phyloP scores from a whole-genome alignment of 1,284 basidiomycete genomes.

The Trichosporon asahii region DNA sequence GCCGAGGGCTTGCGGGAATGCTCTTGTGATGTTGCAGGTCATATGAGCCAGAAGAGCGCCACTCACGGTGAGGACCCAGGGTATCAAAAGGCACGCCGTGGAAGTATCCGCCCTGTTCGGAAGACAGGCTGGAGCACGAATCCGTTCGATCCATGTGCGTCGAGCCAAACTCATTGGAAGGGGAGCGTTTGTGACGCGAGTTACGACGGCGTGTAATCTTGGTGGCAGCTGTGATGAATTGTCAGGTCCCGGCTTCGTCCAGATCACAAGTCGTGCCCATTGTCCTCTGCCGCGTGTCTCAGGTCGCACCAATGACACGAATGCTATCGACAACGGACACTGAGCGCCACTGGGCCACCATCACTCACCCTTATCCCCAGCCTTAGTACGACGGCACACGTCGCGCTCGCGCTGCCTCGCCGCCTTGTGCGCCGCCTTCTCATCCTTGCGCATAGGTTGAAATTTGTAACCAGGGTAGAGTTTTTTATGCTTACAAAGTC shows the following conservation, averaged over 20 bases:
- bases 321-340: background rate
- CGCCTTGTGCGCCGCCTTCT: constrained; percentile 58
- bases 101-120: background rate
- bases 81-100: background rate
- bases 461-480: constrained; percentile 71
- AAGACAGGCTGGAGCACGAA: background rate
- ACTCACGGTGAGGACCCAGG: constrained; percentile 5
- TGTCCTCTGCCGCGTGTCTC: background rate
- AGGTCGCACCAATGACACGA: background rate
- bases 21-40: background rate
- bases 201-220: background rate
- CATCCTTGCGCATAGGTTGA: constrained; percentile 64
- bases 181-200: background rate
- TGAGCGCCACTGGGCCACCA: background rate
- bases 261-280: background rate
- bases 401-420: constrained; percentile 44
- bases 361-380: constrained; percentile 9
- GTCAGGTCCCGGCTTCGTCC: background rate
- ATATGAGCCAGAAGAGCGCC: background rate
- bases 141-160: background rate
- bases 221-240: background rate
- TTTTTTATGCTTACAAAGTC: constrained; percentile 54
- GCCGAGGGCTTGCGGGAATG: background rate
- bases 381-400: constrained; percentile 31
- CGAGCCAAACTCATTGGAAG: background rate